phyloP scores from a whole-genome alignment of 164 flowering plant genomes.

The Taxillus chinensis region DNA sequence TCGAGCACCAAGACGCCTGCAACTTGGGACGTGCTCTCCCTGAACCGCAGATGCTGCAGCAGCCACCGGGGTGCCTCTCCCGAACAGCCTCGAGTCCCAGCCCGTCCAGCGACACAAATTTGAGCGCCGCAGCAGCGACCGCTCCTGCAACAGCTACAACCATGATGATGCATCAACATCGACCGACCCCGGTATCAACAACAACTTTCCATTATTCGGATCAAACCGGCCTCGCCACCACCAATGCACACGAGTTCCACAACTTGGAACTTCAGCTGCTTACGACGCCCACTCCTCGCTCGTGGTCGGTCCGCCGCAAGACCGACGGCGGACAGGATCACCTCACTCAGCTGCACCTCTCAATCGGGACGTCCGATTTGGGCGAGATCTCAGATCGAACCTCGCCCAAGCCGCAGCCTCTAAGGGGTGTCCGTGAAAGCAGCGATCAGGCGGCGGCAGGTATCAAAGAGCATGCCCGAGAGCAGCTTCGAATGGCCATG shows the following conservation, averaged over 20 bases:
- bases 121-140: constrained; percentile 28
- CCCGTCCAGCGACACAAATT: constrained; percentile 70
- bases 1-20: constrained; percentile 92
- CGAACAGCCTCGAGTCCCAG: constrained; percentile 73
- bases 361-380: constrained; percentile 51
- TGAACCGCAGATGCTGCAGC: constrained; percentile 24
- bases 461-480: constrained; percentile 41
- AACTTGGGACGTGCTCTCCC: constrained; percentile 40
- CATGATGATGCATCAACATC: constrained; percentile 11
- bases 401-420: neutral
- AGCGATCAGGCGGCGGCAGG: constrained; percentile 10
- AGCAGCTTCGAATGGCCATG: constrained; percentile 52
- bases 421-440: constrained; percentile 7
- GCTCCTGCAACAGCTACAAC: constrained; percentile 16
- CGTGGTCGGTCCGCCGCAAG: constrained; percentile 14
- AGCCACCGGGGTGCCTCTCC: constrained; percentile 48
- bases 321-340: constrained; percentile 36
- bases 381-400: constrained; percentile 6
- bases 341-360: constrained; percentile 57
- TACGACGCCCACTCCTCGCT: constrained; percentile 21
- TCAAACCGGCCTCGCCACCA: constrained; percentile 8
- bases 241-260: constrained; percentile 16
- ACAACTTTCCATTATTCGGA: too few species aligned
- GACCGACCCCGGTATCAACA: neutral
- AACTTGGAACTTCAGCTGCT: constrained; percentile 75